Conservation (phyloP, 164 flowering plant genomes). For the grape (Vitis vinifera) region DNA sequence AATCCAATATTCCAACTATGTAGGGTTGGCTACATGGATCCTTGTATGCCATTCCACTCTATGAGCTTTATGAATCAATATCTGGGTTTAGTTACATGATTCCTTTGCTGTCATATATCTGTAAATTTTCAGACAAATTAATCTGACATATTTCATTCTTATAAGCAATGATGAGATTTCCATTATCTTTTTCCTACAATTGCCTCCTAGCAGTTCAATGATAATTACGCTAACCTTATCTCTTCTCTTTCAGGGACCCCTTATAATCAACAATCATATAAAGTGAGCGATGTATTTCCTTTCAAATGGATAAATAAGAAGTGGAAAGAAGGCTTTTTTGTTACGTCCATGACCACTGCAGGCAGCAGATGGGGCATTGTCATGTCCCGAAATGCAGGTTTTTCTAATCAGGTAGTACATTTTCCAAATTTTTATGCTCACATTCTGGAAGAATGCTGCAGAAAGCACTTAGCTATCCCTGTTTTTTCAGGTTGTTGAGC, state of each 20-base stretch:
- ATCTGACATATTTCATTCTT: too few species aligned
- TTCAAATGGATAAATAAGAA: constrained; percentile 75
- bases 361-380: constrained; percentile 66
- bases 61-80: too few species aligned
- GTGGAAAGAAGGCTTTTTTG: constrained; percentile 73
- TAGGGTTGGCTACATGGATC: too few species aligned
- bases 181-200: neutral
- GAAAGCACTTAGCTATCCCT: constrained; percentile 2
- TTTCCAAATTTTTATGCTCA: neutral
- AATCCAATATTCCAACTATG: too few species aligned
- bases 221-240: neutral
- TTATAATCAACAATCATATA: constrained; percentile 62
- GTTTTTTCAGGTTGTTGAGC: constrained; percentile 56
- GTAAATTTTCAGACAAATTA: too few species aligned
- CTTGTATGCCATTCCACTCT: too few species aligned
- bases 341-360: constrained; percentile 65
- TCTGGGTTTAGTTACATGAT: too few species aligned
- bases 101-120: too few species aligned
- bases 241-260: constrained; percentile 34
- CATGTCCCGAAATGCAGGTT: constrained; percentile 68
- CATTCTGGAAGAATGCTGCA: neutral
- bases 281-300: constrained; percentile 68
- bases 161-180: too few species aligned
- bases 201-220: neutral
- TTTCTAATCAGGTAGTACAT: constrained; percentile 47